Conservation (phyloP, 306 rosid genomes). For the Prunus fruticosa region DNA sequence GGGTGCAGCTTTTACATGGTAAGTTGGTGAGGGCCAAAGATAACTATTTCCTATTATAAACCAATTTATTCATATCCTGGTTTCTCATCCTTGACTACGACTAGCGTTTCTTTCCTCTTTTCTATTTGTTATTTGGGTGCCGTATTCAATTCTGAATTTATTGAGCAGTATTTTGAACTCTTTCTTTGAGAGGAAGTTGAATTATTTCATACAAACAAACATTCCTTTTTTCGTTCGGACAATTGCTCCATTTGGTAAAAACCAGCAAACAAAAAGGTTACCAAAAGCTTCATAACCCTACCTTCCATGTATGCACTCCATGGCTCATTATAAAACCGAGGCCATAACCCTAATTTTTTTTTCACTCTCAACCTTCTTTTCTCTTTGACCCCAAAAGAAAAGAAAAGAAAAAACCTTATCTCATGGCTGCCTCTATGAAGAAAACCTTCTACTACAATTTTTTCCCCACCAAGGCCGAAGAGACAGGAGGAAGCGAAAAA, state of each 20-base stretch:
- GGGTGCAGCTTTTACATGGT: not conserved
- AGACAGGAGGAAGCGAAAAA: not conserved
- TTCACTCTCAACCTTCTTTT: not conserved
- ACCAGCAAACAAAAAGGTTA: not conserved
- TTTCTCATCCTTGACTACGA: too few species aligned
- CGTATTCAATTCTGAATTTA: not conserved
- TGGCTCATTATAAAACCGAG: not conserved
- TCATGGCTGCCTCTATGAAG: not conserved
- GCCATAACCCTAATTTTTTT: not conserved
- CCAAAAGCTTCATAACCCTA: not conserved
- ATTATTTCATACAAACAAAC: not conserved
- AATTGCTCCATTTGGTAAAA: not conserved
- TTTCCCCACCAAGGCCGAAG: conserved; percentile 7
- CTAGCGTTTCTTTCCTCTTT: not conserved
- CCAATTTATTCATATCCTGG: not conserved
- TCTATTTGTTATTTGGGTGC: not conserved
- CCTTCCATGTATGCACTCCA: not conserved
- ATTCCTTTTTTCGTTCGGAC: not conserved
- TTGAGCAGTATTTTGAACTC: too few species aligned
- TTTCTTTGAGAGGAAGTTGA: not conserved
- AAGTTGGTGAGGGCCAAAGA: not conserved
- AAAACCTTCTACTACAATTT: conserved; percentile 12
- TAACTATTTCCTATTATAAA: not conserved
- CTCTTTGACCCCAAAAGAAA: not conserved
- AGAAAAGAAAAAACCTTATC: not conserved